Evolutionary conservation across 345 rosid species (phyloP), one percentile per base, ranked within the genome.

Genomic region (Durio zibethinus): DNA sequence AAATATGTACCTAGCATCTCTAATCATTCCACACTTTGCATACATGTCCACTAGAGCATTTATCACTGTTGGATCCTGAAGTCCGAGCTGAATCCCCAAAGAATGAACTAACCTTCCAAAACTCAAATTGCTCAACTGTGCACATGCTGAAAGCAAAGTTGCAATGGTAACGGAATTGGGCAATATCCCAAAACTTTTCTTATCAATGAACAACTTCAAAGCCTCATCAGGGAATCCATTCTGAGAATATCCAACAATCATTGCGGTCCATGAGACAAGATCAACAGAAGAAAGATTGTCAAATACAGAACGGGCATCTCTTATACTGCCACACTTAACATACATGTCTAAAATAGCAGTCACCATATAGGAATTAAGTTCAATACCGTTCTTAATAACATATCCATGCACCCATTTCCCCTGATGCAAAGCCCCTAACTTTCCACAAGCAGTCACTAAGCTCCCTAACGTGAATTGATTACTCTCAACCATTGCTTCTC

Each of bases 41-140:
- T 95, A 95, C 98, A 95, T 92, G 80, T 93, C 92, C n/a, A 95
- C 77, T 70, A 93, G 87, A 77, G 94, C 95, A 80, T 95, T 93
- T 45, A 86, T 89, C 61, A 90, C 90, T 23, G 84, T 84, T 43
- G 86, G 76, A 80, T 88, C 94, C 83, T 88, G 88, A 6, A 87
- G 79, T 42, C 94, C 87, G 75, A 82, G 88, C 83, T 88, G 92
- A 67, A 90, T 77, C 50, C 88, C 90, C 35, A 85, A 62, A 48
- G 96, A 57, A 84, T 95, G 99, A 80, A 90, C 75, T 10, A 72
- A 82, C 81, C 81, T 87, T 57, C 98, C 99, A 23, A 91, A 48
- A 60, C 82, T 82, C 64, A 84, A 79, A 83, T 86, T 83, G 57
- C 82, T 77, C 84, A 86, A 72, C 82, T 83, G 87, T 70, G 93